Evolutionary conservation across 495 filamentous ascomycete genomes (phyloP).

Genomic region (Penicillium ochrochloron): DNA sequence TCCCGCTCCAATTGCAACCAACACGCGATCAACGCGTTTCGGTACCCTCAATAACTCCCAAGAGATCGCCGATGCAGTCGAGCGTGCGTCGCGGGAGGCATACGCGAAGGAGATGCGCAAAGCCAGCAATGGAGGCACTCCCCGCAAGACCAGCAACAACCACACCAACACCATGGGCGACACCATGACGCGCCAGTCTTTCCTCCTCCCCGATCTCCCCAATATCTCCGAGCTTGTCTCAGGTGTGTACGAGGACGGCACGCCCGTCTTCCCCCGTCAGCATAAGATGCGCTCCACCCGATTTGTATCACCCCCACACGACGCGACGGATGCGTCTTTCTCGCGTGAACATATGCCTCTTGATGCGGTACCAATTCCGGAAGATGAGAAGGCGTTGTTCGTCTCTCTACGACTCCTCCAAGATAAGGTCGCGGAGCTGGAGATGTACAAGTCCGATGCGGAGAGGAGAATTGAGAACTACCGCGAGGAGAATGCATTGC

Average conservation of each 20-base stretch:
- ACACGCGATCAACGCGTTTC: conserved; percentile 61
- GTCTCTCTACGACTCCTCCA: conserved; percentile 69
- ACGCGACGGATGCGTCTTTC: conserved; percentile 43
- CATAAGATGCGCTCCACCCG: conserved; percentile 56
- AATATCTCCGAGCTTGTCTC: conserved; percentile 75
- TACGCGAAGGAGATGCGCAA: conserved; percentile 44
- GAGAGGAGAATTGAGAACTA: conserved; percentile 61
- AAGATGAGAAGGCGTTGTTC: conserved; percentile 71
- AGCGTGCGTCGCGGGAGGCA: conserved; percentile 48
- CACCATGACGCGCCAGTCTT: conserved; percentile 59
- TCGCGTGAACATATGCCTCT: conserved; percentile 55
- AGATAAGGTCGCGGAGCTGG: conserved; percentile 66
- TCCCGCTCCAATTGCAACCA: conserved; percentile 52
- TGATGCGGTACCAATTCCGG: conserved; percentile 66
- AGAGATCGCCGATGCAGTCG: conserved; percentile 52
- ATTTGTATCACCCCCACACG: conserved; percentile 55
- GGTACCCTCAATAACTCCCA: conserved; percentile 47
- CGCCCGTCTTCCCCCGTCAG: conserved; percentile 62
- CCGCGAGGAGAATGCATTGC: conserved; percentile 58
- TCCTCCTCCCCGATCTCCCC: conserved; percentile 68
- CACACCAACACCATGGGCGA: conserved; percentile 39
- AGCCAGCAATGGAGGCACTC: conserved; percentile 24
- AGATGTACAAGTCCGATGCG: conserved; percentile 61
- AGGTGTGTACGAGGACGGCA: conserved; percentile 68
- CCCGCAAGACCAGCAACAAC: conserved; percentile 28